phyloP scores from a whole-genome alignment of 108 stramenopile species.

The Cyclotella cryptica region DNA sequence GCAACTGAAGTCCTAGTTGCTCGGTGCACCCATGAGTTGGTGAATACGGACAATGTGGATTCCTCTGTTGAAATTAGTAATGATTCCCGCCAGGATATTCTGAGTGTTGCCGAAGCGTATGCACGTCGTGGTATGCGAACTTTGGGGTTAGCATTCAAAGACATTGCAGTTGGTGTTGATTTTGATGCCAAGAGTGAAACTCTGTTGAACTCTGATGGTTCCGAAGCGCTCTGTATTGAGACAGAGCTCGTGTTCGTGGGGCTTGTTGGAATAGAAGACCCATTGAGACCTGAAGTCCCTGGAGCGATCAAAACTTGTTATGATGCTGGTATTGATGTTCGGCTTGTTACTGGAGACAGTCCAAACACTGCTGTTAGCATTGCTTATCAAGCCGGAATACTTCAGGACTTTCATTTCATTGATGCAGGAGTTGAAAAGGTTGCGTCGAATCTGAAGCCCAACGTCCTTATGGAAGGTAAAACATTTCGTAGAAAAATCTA shows the following conservation, averaged over 20 bases:
- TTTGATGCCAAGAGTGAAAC: constrained; percentile 61
- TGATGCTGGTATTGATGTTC: constrained; percentile 94
- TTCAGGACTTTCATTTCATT: constrained; percentile 76
- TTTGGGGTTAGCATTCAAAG: constrained; percentile 82
- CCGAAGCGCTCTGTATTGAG: constrained; percentile 68
- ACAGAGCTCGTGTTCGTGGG: constrained; percentile 76
- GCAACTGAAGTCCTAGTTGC: constrained; percentile 82
- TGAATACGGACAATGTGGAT: constrained; percentile 12
- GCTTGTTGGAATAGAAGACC: constrained; percentile 97
- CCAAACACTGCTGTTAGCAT: constrained; percentile 96
- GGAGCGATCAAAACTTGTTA: constrained; percentile 89
- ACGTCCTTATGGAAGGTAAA: constrained; percentile 87
- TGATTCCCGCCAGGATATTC: constrained; percentile 38
- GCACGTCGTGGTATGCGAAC: constrained; percentile 85
- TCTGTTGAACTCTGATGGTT: constrained; percentile 77
- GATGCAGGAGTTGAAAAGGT: constrained; percentile 64
- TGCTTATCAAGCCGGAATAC: constrained; percentile 87
- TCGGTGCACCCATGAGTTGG: constrained; percentile 55
- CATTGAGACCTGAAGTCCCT: constrained; percentile 92
- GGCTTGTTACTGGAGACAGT: constrained; percentile 98
- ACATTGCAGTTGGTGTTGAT: constrained; percentile 70
- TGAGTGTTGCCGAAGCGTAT: constrained; percentile 63
- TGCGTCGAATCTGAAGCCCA: constrained; percentile 73
- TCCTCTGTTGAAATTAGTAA: constrained; percentile 46
- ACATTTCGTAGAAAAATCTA: constrained; percentile 74